phyloP scores from a whole-genome alignment of 257 asterid species.

The Euphrasia confusa region DNA sequence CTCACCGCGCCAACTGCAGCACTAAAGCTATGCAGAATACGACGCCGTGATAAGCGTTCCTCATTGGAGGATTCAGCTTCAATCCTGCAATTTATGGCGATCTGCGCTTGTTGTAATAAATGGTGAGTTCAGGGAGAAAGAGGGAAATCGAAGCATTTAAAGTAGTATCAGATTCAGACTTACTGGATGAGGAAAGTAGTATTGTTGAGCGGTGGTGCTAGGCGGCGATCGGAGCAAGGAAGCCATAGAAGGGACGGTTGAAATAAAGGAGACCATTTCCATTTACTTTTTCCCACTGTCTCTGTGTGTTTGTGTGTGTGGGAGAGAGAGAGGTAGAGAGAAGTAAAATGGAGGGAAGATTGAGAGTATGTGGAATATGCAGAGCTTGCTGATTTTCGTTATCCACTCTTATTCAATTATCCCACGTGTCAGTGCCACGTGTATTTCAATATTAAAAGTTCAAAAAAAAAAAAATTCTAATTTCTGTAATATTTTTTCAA shows the following conservation, averaged over 20 bases:
- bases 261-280: slow-evolving; percentile 64
- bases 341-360: neutral
- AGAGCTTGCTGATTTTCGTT: slow-evolving; percentile 24
- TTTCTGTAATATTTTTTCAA: too few relatives aligned
- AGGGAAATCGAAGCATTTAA: neutral
- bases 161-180: slow-evolving; percentile 10
- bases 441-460: too few relatives aligned
- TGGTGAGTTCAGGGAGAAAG: neutral
- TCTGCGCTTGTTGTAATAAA: slow-evolving; percentile 27
- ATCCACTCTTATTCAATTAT: slow-evolving; percentile 24
- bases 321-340: neutral
- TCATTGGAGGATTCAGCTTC: slow-evolving; percentile 35
- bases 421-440: neutral
- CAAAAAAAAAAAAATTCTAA: too few relatives aligned
- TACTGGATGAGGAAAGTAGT: slow-evolving; percentile 38
- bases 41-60: slow-evolving; percentile 51
- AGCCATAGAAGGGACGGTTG: slow-evolving; percentile 58
- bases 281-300: slow-evolving; percentile 20
- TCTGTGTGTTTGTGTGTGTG: neutral
- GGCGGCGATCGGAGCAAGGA: slow-evolving; percentile 37
- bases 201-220: slow-evolving; percentile 28
- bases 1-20: slow-evolving; percentile 71
- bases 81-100: slow-evolving; percentile 46
- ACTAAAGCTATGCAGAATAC: slow-evolving; percentile 54
- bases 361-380: slow-evolving; percentile 23